A percentile compares a stretch with the other conserved stretches of the same genome.
Conservation (phyloP, 352 stramenopile species). For the Blastocystis sp. region DNA sequence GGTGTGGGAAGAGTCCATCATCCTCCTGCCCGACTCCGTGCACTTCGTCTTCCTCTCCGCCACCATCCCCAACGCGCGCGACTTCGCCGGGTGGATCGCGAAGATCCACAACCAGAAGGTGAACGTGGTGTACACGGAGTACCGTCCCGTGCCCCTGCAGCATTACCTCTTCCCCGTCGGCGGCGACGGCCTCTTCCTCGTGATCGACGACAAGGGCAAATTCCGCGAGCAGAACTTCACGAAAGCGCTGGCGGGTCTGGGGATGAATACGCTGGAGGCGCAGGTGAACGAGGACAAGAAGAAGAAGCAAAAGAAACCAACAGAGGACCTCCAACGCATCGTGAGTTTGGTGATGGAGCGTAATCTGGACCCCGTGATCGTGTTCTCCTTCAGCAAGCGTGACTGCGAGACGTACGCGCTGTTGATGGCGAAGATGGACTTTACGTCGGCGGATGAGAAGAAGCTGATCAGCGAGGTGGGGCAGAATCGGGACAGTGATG, state of each 20-base stretch:
- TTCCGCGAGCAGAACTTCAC: constrained; percentile 97
- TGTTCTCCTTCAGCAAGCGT: constrained; percentile 99
- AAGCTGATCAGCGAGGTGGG: constrained; percentile 89
- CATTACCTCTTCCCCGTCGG: constrained; percentile 97
- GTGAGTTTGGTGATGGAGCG: constrained; percentile 97
- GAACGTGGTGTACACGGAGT: constrained; percentile 99
- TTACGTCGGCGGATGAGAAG: constrained; percentile 97
- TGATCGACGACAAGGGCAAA: constrained; percentile 97
- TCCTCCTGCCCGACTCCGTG: constrained; percentile 95
- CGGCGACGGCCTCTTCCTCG: constrained; percentile 93
- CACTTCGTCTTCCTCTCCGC: constrained; percentile 97
- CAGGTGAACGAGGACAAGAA: constrained; percentile 84
- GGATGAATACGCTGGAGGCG: constrained; percentile 77
- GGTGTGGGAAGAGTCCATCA: constrained; percentile 98
- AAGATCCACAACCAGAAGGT: constrained; percentile 98
- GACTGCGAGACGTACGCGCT: constrained; percentile 89
- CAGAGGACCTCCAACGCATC: constrained; percentile 93
- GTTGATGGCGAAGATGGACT: constrained; percentile 81
- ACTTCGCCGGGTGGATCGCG: constrained; percentile 95
- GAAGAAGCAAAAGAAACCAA: constrained; percentile 79
- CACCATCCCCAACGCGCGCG: constrained; percentile 96
- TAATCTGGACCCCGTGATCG: constrained; percentile 93
- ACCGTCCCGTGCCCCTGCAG: constrained; percentile 95
- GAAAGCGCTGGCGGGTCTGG: constrained; percentile 86
- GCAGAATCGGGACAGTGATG: not conserved